Percentiles rank a stretch among this genome's conserved stretches.
Evolutionary conservation across 208 protist species (phyloP).

Genomic region (Entamoeba histolytica): DNA sequence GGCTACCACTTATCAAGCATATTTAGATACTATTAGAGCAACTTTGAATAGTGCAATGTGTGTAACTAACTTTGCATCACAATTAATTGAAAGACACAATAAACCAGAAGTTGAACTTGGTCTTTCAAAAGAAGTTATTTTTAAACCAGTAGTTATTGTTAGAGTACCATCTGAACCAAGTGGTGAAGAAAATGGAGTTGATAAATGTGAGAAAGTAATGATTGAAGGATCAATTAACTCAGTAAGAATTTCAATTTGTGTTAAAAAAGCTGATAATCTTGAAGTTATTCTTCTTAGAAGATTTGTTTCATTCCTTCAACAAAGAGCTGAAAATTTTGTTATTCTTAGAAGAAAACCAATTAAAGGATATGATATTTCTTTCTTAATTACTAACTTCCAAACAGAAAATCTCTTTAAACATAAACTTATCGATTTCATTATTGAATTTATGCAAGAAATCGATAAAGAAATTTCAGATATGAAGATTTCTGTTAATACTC

Average conservation of each 20-base stretch:
- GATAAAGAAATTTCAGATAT: constrained; percentile 73
- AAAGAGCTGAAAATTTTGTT: constrained; percentile 69
- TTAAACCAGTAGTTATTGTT: constrained; percentile 53
- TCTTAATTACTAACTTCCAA: constrained; percentile 84
- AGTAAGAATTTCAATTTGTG: constrained; percentile 62
- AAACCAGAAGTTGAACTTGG: constrained; percentile 80
- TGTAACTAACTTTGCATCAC: constrained; percentile 72
- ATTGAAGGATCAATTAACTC: constrained; percentile 81
- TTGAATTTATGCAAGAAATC: constrained; percentile 72
- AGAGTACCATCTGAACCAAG: constrained; percentile 34
- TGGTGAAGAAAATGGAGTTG: not conserved
- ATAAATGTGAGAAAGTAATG: constrained; percentile 53
- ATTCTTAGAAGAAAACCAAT: constrained; percentile 70
- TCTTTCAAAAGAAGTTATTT: constrained; percentile 47
- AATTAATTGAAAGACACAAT: constrained; percentile 80
- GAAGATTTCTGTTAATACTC: constrained; percentile 58
- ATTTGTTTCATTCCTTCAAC: constrained; percentile 70
- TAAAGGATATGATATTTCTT: constrained; percentile 70
- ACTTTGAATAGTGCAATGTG: constrained; percentile 76
- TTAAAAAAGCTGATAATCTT: constrained; percentile 68
- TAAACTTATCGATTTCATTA: constrained; percentile 77
- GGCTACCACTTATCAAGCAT: constrained; percentile 37
- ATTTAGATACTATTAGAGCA: constrained; percentile 59
- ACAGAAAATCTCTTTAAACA: constrained; percentile 65
- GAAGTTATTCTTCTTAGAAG: constrained; percentile 62